A percentile compares a stretch with the other conserved stretches of the same genome.
phyloP scores from a whole-genome alignment of 2,329 filamentous ascomycete genomes.

The Ophiostoma sp. region DNA sequence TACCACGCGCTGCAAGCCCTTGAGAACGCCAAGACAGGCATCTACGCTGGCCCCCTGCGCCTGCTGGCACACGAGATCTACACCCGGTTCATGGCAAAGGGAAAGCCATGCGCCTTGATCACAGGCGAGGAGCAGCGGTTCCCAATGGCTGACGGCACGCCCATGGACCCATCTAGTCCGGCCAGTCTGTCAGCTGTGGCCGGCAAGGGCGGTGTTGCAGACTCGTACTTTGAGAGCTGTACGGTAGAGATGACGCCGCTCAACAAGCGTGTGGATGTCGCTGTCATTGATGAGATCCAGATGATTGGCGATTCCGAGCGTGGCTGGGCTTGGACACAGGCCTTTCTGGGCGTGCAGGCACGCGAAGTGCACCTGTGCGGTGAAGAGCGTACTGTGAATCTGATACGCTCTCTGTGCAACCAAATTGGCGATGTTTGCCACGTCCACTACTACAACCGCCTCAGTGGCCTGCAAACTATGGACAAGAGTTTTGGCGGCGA shows the following conservation, averaged over 20 bases:
- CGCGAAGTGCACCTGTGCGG: conserved; percentile 91
- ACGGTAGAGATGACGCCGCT: conserved; percentile 81
- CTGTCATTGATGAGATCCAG: conserved; percentile 97
- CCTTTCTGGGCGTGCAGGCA: conserved; percentile 78
- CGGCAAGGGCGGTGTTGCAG: conserved; percentile 30
- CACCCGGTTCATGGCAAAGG: conserved; percentile 72
- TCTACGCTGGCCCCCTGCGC: conserved; percentile 86
- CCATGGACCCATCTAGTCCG: conserved; percentile 7
- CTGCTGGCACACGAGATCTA: conserved; percentile 94
- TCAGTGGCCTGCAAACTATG: conserved; percentile 71
- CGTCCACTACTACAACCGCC: conserved; percentile 75
- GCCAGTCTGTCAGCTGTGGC: neutral
- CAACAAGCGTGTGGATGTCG: conserved; percentile 66
- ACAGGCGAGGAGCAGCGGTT: conserved; percentile 85
- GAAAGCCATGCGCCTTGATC: conserved; percentile 69
- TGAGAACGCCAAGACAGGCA: conserved; percentile 66
- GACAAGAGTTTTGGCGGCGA: conserved; percentile 56
- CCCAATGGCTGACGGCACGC: conserved; percentile 43
- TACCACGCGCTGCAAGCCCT: conserved; percentile 86
- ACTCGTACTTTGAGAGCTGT: conserved; percentile 66
- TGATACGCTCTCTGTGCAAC: conserved; percentile 72
- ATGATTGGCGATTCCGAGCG: conserved; percentile 80
- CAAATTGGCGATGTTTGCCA: conserved; percentile 75
- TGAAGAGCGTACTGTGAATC: conserved; percentile 72
- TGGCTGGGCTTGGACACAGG: conserved; percentile 93